Evolutionary conservation across 2,329 filamentous ascomycete species (phyloP).

Genomic region (Metarhizium brunneum): DNA sequence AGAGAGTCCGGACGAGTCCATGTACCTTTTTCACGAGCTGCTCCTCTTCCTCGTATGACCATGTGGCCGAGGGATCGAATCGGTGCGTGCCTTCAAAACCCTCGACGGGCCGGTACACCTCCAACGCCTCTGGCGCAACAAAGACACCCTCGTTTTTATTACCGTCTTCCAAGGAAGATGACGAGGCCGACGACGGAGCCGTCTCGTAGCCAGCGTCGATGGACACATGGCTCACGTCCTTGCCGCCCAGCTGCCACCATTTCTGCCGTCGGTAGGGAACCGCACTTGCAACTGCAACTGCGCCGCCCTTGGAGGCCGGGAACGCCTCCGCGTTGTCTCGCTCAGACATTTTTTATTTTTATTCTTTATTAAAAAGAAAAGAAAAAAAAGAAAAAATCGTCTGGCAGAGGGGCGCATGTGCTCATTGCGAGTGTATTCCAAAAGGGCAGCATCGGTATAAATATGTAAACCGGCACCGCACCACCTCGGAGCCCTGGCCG

Average conservation of each 20-base stretch:
- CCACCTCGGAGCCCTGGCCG: neutral
- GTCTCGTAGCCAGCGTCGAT: conserved; percentile 3
- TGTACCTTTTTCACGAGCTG: conserved; percentile 41
- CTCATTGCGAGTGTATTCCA: neutral
- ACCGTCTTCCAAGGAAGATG: conserved; percentile 1
- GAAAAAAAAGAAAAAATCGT: neutral
- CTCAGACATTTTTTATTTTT: neutral
- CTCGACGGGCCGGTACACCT: conserved; percentile 38
- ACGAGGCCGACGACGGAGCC: neutral
- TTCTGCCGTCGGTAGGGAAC: neutral
- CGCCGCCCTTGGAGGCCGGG: neutral
- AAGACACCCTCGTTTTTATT: neutral
- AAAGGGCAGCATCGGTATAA: neutral
- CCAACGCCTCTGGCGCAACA: conserved; percentile 3
- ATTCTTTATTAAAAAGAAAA: neutral
- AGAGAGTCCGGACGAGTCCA: neutral
- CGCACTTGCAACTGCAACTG: neutral
- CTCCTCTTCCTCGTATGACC: conserved; percentile 48
- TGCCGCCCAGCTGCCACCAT: conserved; percentile 6
- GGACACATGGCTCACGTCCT: conserved; percentile 6
- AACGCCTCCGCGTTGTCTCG: neutral
- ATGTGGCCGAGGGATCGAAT: conserved; percentile 47
- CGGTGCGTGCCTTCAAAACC: conserved; percentile 49
- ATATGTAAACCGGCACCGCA: neutral
- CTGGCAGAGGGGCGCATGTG: neutral